Evolutionary conservation across 129 eudicot species (phyloP).

Genomic region (Solidago caesia): DNA sequence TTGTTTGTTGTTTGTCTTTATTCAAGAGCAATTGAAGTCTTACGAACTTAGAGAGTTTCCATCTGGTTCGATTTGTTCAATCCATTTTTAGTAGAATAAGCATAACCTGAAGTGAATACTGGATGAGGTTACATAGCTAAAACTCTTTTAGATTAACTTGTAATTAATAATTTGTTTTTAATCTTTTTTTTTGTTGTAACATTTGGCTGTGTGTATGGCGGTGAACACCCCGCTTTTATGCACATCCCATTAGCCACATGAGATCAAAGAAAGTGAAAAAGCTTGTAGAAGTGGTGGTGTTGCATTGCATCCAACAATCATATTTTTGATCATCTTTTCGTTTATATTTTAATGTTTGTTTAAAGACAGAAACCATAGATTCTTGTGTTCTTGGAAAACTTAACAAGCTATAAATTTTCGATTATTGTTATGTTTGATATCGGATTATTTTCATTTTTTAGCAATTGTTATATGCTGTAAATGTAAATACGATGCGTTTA

Average conservation of each 20-base stretch:
- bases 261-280: too few relatives aligned
- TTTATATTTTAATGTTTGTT: too few relatives aligned
- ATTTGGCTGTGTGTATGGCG: background rate
- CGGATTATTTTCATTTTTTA: too few relatives aligned
- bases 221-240: background rate
- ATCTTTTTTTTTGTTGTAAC: background rate
- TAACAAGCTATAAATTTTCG: background rate
- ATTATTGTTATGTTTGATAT: too few relatives aligned
- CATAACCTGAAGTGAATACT: conserved; percentile 11
- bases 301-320: too few relatives aligned
- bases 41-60: background rate
- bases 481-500: too few relatives aligned
- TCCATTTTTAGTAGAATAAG: conserved; percentile 7
- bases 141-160: background rate
- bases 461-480: too few relatives aligned
- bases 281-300: too few relatives aligned
- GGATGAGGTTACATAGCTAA: background rate
- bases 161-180: conserved; percentile 29
- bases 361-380: too few relatives aligned
- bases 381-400: background rate
- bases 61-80: background rate
- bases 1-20: conserved; percentile 26
- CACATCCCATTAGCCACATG: background rate
- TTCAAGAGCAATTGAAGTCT: conserved; percentile 9
- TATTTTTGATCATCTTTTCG: too few relatives aligned